These are phyloP conservation scores for Globisporangium recalcitrans DNA, from an alignment of 352 stramenopile genomes.

Conservation along the genomic window DNA sequence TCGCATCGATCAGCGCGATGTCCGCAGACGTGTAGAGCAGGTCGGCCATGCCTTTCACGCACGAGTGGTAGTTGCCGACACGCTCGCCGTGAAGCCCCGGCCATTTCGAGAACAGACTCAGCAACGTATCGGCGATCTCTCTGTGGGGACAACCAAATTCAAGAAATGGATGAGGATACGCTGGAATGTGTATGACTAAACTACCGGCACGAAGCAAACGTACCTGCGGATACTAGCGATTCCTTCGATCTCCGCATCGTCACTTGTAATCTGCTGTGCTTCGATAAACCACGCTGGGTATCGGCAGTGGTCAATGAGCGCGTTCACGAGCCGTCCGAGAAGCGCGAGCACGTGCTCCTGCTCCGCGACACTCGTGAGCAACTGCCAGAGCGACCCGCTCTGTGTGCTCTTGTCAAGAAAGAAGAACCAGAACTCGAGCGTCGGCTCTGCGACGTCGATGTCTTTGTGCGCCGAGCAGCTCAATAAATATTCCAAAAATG, in stretches of 20 bases:
- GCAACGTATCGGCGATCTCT: constrained; percentile 74
- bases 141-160: constrained; percentile 20
- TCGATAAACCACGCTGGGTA: constrained; percentile 62
- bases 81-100: constrained; percentile 32
- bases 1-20: constrained; percentile 54
- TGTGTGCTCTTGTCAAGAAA: constrained; percentile 64
- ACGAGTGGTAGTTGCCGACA: constrained; percentile 38
- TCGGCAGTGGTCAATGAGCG: constrained; percentile 58
- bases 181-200: not conserved
- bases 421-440: constrained; percentile 86
- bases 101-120: constrained; percentile 83
- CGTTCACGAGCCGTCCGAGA: constrained; percentile 58
- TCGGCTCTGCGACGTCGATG: constrained; percentile 53
- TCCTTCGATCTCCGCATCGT: constrained; percentile 55
- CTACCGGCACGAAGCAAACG: constrained; percentile 2
- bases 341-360: constrained; percentile 38
- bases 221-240: constrained; percentile 54
- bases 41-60: constrained; percentile 52
- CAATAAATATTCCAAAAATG: constrained; percentile 62
- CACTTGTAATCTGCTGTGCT: constrained; percentile 37
- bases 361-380: constrained; percentile 26
- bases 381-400: constrained; percentile 34
- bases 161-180: not conserved
- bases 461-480: constrained; percentile 54
- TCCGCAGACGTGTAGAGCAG: constrained; percentile 46